Evolutionary conservation across 768 basidiomycete genomes (phyloP).

Genomic region (Rhizopogon roseolus): DNA sequence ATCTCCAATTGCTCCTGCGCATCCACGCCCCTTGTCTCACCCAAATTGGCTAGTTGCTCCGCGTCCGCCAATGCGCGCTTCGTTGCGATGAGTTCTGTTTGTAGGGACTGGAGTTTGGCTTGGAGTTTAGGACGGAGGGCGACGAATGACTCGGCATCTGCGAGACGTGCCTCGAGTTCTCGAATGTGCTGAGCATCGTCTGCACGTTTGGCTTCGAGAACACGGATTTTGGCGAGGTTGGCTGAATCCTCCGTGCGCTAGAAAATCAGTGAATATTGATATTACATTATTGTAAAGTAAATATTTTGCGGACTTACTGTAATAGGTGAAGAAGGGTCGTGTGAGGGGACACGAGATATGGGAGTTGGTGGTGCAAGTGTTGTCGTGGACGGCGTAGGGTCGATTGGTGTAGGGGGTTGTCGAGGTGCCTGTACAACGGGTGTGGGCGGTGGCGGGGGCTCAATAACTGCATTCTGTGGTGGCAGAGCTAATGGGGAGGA

Average conservation of each 20-base stretch:
- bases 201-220: conserved; percentile 80
- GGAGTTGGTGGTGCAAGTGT: not conserved
- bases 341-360: conserved; percentile 1
- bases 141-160: conserved; percentile 81
- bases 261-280: conserved; percentile 4
- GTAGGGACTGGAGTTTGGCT: conserved; percentile 77
- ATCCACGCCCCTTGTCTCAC: conserved; percentile 70
- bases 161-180: conserved; percentile 78
- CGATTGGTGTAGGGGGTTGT: conserved; percentile 12
- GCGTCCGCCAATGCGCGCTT: conserved; percentile 76
- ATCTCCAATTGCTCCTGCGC: conserved; percentile 90
- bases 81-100: conserved; percentile 72
- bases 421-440: conserved; percentile 6
- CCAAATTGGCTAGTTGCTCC: conserved; percentile 66
- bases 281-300: not conserved
- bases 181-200: conserved; percentile 84
- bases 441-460: conserved; percentile 17
- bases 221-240: conserved; percentile 73
- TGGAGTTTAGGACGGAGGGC: conserved; percentile 86
- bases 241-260: conserved; percentile 30
- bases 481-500: conserved; percentile 35
- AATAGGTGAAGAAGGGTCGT: conserved; percentile 20
- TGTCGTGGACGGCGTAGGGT: conserved; percentile 10
- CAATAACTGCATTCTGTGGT: conserved; percentile 26
- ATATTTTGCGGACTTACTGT: conserved; percentile 12